These are phyloP conservation scores for Pythium vanterpoolii DNA, from an alignment of 352 stramenopile genomes.

Conservation along the genomic window DNA sequence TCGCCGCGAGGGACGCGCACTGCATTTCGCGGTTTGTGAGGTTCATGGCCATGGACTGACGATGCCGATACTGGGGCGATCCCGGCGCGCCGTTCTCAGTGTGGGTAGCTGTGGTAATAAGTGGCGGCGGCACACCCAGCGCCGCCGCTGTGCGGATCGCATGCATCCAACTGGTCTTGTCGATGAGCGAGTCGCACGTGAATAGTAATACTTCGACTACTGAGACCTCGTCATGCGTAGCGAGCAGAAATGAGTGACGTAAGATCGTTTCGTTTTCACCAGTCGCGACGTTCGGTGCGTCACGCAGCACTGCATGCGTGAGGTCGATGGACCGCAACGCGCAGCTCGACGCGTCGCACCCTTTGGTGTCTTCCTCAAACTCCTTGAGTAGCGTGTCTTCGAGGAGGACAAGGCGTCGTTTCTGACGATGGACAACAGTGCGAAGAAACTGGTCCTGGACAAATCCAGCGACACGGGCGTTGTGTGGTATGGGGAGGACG, in stretches of 20 bases:
- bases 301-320: not conserved
- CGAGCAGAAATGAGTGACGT: conserved; percentile 38
- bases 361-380: conserved; percentile 12
- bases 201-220: conserved; percentile 29
- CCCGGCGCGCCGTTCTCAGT: conserved; percentile 12
- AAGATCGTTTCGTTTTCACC: conserved; percentile 28
- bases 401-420: conserved; percentile 5
- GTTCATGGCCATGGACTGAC: conserved; percentile 12
- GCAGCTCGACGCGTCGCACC: not conserved
- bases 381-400: conserved; percentile 9
- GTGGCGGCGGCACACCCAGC: conserved; percentile 3
- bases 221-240: not conserved
- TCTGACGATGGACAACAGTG: conserved; percentile 6
- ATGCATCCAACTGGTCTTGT: conserved; percentile 51
- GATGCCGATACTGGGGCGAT: conserved; percentile 12
- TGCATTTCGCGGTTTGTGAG: conserved; percentile 8
- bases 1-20: not conserved
- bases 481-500: not conserved
- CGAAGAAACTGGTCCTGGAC: conserved; percentile 18
- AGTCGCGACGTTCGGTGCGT: not conserved
- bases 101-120: conserved; percentile 9
- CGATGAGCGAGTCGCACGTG: conserved; percentile 35
- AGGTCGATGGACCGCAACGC: not conserved
- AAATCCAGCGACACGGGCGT: conserved; percentile 1
- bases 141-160: conserved; percentile 25